phyloP scores from a whole-genome alignment of 1,139 yeast genomes.

The Taiozyma onychis region DNA sequence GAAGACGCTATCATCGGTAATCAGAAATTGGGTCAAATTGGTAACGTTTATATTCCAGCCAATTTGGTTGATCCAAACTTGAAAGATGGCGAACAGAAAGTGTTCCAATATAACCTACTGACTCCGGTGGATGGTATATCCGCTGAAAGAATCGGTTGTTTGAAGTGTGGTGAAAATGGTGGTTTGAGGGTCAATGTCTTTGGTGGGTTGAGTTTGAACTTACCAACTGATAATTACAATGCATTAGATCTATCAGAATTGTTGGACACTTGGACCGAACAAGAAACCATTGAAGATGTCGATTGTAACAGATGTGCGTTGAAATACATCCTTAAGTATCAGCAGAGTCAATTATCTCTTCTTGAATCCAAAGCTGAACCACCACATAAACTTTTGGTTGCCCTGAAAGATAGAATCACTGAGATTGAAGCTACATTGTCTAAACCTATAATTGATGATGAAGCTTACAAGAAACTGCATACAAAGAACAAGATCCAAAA shows the following conservation, averaged over 20 bases:
- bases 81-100: constrained; percentile 33
- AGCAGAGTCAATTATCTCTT: constrained; percentile 36
- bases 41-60: constrained; percentile 66
- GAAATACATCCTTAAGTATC: constrained; percentile 49
- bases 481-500: constrained; percentile 72
- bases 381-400: constrained; percentile 35
- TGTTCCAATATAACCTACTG: constrained; percentile 50
- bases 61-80: constrained; percentile 67
- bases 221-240: constrained; percentile 42
- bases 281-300: constrained; percentile 86
- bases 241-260: constrained; percentile 48
- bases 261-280: constrained; percentile 65
- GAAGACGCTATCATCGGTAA: constrained; percentile 38
- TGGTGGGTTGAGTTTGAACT: constrained; percentile 74
- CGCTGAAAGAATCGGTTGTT: constrained; percentile 85
- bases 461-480: constrained; percentile 65
- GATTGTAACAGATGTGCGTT: constrained; percentile 91
- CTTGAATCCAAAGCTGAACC: constrained; percentile 23
- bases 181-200: constrained; percentile 80
- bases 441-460: constrained; percentile 72
- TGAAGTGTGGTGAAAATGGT: constrained; percentile 87
- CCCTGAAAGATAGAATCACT: constrained; percentile 45
- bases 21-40: constrained; percentile 47
- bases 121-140: constrained; percentile 90
- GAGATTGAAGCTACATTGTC: constrained; percentile 53